phyloP scores from a whole-genome alignment of 306 rosid species.

The Dalbergia oliveri region DNA sequence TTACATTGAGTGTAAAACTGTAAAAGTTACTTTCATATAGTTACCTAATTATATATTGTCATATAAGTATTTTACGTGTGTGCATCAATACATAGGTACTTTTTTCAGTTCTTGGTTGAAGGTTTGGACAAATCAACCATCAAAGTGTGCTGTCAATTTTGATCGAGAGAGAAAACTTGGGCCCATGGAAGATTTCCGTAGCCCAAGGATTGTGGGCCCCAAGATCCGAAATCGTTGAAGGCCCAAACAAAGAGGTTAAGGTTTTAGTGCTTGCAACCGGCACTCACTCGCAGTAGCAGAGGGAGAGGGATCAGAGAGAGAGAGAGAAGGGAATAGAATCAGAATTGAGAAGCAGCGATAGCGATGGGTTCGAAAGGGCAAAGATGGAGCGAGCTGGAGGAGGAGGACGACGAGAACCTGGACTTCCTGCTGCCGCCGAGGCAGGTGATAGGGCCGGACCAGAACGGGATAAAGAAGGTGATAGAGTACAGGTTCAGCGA shows the following conservation, averaged over 20 bases:
- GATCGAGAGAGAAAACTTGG: too few species aligned
- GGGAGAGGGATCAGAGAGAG: neutral
- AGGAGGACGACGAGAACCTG: conserved; percentile 80
- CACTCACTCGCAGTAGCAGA: neutral
- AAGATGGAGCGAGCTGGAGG: conserved; percentile 51
- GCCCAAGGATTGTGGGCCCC: neutral
- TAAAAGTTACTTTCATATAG: too few species aligned
- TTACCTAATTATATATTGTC: too few species aligned
- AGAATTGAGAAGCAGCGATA: neutral
- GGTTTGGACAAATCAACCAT: too few species aligned
- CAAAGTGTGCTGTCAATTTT: too few species aligned
- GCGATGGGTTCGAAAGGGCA: neutral
- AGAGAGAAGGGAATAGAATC: neutral
- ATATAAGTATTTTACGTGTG: too few species aligned
- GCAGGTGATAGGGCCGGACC: conserved; percentile 76
- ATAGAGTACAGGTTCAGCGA: conserved; percentile 74
- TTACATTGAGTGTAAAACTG: too few species aligned
- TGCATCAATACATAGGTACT: too few species aligned
- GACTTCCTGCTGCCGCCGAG: conserved; percentile 74
- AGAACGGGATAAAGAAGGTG: conserved; percentile 73
- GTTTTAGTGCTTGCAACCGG: too few species aligned
- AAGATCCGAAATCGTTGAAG: neutral
- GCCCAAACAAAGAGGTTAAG: neutral
- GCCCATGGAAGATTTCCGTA: too few species aligned
- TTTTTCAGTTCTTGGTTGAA: too few species aligned